Conservation (phyloP, 129 eudicot genomes). For the Scalesia atractyloides region DNA sequence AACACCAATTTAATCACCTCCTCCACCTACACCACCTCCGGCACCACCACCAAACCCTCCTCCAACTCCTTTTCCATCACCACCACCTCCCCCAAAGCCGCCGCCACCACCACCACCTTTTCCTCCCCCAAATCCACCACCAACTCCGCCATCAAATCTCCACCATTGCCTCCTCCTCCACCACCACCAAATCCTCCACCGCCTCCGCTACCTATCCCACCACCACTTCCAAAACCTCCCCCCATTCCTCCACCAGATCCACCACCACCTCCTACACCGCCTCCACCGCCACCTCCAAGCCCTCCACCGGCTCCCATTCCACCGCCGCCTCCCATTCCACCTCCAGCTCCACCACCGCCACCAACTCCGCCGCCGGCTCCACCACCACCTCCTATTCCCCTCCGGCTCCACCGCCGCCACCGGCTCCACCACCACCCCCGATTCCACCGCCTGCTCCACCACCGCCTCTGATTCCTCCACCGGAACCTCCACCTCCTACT, state of each 20-base stretch:
- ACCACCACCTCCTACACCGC: constrained; percentile 37
- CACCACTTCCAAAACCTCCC: constrained; percentile 37
- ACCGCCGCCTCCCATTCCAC: constrained; percentile 22
- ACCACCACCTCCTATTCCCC: constrained; percentile 13
- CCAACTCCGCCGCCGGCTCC: constrained; percentile 30
- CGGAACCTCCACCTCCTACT: constrained; percentile 28
- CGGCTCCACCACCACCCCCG: constrained; percentile 4
- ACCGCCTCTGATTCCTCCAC: constrained; percentile 18
- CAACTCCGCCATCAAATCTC: constrained; percentile 30
- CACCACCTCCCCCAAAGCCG: constrained; percentile 35
- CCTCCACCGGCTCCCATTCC: constrained; percentile 22
- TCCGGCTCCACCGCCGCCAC: constrained; percentile 9
- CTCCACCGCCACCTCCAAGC: constrained; percentile 27
- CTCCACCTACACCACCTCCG: constrained; percentile 20
- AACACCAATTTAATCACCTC: constrained; percentile 34
- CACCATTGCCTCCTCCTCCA: constrained; percentile 26
- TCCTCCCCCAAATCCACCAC: constrained; percentile 39
- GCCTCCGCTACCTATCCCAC: constrained; percentile 39
- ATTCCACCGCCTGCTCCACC: constrained; percentile 21
- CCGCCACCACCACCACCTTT: constrained; percentile 22
- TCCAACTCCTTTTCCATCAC: constrained; percentile 26
- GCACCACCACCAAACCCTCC: constrained; percentile 36
- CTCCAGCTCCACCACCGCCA: constrained; percentile 30
- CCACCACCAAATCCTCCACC: constrained; percentile 37
- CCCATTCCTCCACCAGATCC: constrained; percentile 36